Percentiles rank a stretch among this genome's conserved stretches.
Conservation (phyloP, 208 protist species). For the Trypanosomatidae sp. region DNA sequence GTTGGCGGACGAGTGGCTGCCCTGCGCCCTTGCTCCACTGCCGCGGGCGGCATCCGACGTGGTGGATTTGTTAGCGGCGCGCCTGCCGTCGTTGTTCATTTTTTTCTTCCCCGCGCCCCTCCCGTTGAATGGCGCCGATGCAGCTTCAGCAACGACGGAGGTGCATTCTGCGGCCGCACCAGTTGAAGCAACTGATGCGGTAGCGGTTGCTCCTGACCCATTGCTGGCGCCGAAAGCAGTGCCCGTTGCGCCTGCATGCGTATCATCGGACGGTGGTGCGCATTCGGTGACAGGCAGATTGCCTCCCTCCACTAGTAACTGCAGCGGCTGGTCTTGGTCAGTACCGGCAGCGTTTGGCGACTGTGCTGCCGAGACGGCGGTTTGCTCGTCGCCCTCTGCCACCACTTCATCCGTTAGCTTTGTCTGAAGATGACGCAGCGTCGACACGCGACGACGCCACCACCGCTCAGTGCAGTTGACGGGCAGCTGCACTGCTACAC, state of each 20-base stretch:
- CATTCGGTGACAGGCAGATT: neutral
- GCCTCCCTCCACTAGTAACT: neutral
- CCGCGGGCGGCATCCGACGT: neutral
- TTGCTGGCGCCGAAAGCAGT: neutral
- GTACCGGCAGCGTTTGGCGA: neutral
- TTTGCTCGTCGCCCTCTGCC: conserved; percentile 13
- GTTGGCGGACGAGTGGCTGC: neutral
- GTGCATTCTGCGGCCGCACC: neutral
- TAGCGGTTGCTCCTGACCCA: neutral
- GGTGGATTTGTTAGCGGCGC: neutral
- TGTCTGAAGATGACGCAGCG: neutral
- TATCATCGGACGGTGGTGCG: neutral
- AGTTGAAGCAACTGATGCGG: neutral
- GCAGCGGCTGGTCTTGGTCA: neutral
- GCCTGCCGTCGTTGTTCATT: neutral
- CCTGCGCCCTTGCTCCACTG: neutral
- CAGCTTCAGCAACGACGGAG: neutral
- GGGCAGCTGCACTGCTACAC: conserved; percentile 29
- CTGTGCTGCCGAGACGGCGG: neutral
- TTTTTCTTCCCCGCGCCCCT: neutral
- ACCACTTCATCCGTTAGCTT: conserved; percentile 9
- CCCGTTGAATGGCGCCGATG: neutral
- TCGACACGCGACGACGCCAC: conserved; percentile 13
- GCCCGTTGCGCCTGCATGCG: neutral
- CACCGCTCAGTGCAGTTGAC: conserved; percentile 13